Percentiles rank a stretch among this genome's conserved stretches.
These are phyloP conservation scores for Prunus mongolica DNA, from an alignment of 306 rosid genomes.

Conservation along the genomic window DNA sequence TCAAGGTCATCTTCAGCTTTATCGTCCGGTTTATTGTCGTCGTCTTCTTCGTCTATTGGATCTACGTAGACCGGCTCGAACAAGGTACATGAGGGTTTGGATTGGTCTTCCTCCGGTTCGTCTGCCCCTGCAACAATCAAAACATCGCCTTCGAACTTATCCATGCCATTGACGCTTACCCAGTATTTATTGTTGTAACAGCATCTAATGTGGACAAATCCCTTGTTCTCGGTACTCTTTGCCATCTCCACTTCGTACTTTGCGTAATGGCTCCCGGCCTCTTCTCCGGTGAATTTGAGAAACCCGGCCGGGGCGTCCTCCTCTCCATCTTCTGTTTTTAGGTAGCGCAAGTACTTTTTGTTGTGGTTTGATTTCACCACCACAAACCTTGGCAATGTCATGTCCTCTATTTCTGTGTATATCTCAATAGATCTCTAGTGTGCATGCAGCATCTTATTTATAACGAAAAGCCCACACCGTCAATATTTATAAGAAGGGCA, in stretches of 20 bases:
- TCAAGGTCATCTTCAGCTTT: not conserved
- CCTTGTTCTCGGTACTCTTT: not conserved
- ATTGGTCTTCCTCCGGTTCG: not conserved
- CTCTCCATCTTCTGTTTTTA: not conserved
- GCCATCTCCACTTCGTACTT: conserved; percentile 10
- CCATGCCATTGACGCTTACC: not conserved
- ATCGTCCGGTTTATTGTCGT: not conserved
- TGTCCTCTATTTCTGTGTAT: not conserved
- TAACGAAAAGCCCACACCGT: not conserved
- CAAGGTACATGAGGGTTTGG: not conserved
- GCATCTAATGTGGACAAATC: not conserved
- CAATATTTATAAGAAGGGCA: too few species aligned
- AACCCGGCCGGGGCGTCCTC: not conserved
- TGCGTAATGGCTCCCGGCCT: not conserved
- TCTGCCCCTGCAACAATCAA: not conserved
- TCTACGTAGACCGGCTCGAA: not conserved
- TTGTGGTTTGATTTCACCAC: conserved; percentile 1
- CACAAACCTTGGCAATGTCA: conserved; percentile 3
- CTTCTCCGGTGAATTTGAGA: not conserved
- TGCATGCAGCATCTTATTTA: not conserved
- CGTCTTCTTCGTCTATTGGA: not conserved
- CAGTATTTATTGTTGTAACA: conserved; percentile 11
- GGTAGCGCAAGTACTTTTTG: not conserved
- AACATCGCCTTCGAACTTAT: not conserved
- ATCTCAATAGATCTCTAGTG: not conserved